Evolutionary conservation across 2,329 filamentous ascomycete genomes (phyloP).

Genomic region (Colletotrichum costaricense): DNA sequence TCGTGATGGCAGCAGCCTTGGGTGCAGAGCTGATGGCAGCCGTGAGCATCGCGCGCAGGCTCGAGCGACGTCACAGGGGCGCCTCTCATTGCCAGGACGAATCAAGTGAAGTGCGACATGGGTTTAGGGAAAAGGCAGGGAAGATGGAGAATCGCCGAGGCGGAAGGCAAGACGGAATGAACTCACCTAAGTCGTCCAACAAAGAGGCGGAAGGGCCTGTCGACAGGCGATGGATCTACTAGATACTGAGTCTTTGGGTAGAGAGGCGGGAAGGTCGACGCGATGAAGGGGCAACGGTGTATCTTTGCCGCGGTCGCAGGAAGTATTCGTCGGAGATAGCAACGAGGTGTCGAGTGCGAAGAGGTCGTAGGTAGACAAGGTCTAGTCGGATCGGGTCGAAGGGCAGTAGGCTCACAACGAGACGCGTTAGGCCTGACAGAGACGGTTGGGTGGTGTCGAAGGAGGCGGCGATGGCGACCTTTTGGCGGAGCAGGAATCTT

Average conservation of each 20-base stretch:
- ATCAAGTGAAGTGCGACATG: constrained; percentile 1
- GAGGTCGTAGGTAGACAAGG: constrained; percentile 1
- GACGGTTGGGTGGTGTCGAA: neutral
- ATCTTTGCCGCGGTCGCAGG: neutral
- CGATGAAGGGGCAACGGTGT: constrained; percentile 10
- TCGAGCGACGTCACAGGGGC: constrained; percentile 23
- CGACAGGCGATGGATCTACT: constrained; percentile 17
- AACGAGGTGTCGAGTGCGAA: neutral
- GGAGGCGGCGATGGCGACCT: constrained; percentile 20
- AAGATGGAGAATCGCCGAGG: neutral
- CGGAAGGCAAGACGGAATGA: neutral
- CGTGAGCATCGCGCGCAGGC: neutral
- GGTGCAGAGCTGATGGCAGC: neutral
- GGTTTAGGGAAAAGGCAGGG: neutral
- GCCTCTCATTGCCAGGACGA: neutral
- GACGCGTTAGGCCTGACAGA: constrained; percentile 16
- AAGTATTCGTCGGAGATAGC: constrained; percentile 11
- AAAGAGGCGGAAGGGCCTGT: neutral
- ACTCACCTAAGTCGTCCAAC: constrained; percentile 31
- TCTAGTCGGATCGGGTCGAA: constrained; percentile 6
- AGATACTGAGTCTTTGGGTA: neutral
- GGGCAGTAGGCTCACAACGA: neutral
- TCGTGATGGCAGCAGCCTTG: neutral
- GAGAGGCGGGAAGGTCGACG: constrained; percentile 1
- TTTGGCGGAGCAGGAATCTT: neutral